Evolutionary conservation across 495 filamentous ascomycete species (phyloP).

Genomic region (Pseudomonodictys pantanalensis): DNA sequence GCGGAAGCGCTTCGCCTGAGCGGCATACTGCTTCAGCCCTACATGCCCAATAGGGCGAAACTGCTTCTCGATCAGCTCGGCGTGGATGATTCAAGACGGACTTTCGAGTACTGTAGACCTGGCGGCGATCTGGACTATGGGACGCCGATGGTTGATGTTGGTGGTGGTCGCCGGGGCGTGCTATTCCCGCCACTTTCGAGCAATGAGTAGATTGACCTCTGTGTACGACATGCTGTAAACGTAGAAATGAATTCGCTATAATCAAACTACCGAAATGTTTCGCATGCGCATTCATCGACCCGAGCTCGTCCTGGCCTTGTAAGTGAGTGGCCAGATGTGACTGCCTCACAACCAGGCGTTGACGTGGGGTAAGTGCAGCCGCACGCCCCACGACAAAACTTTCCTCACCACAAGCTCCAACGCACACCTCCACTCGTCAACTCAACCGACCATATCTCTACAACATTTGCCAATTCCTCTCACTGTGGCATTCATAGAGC

Average conservation of each 20-base stretch:
- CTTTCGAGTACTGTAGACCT: slow-evolving; percentile 54
- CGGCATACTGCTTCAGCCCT: slow-evolving; percentile 85
- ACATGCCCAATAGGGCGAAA: slow-evolving; percentile 76
- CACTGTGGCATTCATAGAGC: background rate
- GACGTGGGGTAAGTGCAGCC: no score
- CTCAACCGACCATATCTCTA: background rate
- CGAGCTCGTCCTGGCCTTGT: no score
- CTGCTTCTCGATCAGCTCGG: slow-evolving; percentile 74
- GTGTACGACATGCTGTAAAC: background rate
- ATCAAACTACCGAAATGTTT: background rate
- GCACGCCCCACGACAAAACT: no score
- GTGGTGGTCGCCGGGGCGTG: slow-evolving; percentile 47
- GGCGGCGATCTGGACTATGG: slow-evolving; percentile 71
- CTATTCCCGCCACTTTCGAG: slow-evolving; percentile 57
- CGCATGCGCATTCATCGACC: background rate
- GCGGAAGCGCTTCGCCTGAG: slow-evolving; percentile 76
- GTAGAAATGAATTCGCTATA: background rate
- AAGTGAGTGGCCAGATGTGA: no score
- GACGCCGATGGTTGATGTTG: slow-evolving; percentile 41
- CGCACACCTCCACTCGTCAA: background rate
- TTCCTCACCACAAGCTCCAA: background rate
- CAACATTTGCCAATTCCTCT: background rate
- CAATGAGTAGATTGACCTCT: slow-evolving; percentile 34
- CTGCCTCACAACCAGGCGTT: no score
- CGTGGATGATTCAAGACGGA: slow-evolving; percentile 59